A percentile compares a stretch with the other conserved stretches of the same genome.
phyloP scores from a whole-genome alignment of 139 green algal genomes.

The Chlorella sp. region DNA sequence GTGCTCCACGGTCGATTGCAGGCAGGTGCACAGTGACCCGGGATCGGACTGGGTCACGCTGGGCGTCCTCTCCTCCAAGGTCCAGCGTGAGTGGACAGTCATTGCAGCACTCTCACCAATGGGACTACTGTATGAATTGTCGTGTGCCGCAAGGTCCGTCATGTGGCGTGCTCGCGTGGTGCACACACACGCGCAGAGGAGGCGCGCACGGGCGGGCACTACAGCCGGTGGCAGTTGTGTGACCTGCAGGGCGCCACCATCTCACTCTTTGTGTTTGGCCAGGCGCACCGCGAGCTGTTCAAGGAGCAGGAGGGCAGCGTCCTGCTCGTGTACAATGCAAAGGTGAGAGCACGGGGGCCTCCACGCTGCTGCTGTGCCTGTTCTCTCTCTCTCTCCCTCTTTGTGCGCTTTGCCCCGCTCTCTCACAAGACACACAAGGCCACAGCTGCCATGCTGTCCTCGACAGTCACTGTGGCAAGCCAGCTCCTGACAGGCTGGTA shows the following conservation, averaged over 20 bases:
- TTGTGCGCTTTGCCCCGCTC: too few relatives aligned
- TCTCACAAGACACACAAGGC: too few relatives aligned
- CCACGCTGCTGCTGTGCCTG: too few relatives aligned
- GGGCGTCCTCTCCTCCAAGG: constrained; percentile 16
- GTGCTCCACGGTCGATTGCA: not conserved
- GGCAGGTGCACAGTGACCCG: constrained; percentile 1
- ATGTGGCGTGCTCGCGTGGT: too few relatives aligned
- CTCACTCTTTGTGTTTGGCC: constrained; percentile 14
- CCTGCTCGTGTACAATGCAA: constrained; percentile 19
- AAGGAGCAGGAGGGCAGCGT: constrained; percentile 30
- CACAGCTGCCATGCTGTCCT: too few relatives aligned
- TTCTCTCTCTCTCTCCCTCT: too few relatives aligned
- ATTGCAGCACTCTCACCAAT: too few relatives aligned
- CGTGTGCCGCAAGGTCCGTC: too few relatives aligned
- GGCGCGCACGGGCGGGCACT: not conserved
- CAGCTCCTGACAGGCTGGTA: too few relatives aligned
- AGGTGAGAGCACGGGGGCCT: too few relatives aligned
- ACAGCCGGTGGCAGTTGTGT: constrained; percentile 18
- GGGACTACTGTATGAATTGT: too few relatives aligned
- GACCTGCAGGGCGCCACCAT: constrained; percentile 5
- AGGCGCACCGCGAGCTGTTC: constrained; percentile 20
- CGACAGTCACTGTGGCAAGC: too few relatives aligned
- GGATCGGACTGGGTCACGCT: constrained; percentile 13
- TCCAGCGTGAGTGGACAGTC: constrained; percentile 21
- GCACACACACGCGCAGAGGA: constrained; percentile 14